Evolutionary conservation across 2,329 filamentous ascomycete genomes (phyloP).

Genomic region (Sarocladiaceae sp.): DNA sequence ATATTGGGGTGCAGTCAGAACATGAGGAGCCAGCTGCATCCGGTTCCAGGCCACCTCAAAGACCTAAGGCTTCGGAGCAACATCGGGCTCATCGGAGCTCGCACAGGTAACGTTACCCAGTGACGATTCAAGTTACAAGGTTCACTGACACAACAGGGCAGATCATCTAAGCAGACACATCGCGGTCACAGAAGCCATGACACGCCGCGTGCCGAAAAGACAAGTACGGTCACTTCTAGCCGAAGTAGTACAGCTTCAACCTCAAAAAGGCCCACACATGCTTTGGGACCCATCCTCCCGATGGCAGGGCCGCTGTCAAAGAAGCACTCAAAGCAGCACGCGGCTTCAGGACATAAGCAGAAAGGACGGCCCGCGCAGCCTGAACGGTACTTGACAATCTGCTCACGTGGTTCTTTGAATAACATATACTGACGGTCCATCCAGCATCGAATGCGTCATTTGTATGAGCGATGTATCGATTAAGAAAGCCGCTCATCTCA

Average conservation of each 20-base stretch:
- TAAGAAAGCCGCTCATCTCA: conserved; percentile 61
- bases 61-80: not conserved
- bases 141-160: not conserved
- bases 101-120: not conserved
- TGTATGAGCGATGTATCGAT: conserved; percentile 64
- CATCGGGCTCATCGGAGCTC: not conserved
- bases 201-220: not conserved
- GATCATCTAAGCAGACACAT: not conserved
- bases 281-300: not conserved
- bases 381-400: too few relatives aligned
- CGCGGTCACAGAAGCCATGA: not conserved
- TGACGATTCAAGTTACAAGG: not conserved
- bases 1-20: not conserved
- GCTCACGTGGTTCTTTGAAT: too few relatives aligned
- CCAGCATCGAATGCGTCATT: conserved; percentile 63
- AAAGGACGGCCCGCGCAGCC: too few relatives aligned
- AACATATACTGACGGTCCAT: not conserved
- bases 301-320: not conserved
- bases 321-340: conserved; percentile 2
- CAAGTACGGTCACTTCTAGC: conserved; percentile 1
- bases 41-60: conserved; percentile 40
- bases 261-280: not conserved
- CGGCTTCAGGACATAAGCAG: conserved; percentile 1
- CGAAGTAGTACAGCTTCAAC: conserved; percentile 6
- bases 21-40: conserved; percentile 45